These are phyloP conservation scores for Zygosaccharomyces lentus DNA, from an alignment of 805 yeast species.

Conservation along the genomic window DNA sequence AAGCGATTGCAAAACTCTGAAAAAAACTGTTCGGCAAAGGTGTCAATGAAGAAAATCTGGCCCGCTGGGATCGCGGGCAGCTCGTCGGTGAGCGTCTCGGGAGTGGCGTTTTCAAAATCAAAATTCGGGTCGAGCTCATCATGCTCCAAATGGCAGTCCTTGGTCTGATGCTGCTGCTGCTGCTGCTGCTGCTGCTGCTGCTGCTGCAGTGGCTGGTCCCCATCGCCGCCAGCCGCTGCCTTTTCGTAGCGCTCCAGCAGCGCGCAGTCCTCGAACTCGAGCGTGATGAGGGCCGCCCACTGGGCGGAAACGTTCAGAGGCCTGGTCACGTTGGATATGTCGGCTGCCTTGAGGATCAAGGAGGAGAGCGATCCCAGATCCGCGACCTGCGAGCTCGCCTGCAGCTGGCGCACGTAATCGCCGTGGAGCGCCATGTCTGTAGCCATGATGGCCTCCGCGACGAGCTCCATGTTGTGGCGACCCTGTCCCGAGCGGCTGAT, in stretches of 20 bases:
- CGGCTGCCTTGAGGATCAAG: slow-evolving; percentile 86
- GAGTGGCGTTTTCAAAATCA: slow-evolving; percentile 17
- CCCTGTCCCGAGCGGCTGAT: slow-evolving; percentile 12
- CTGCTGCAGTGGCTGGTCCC: not conserved
- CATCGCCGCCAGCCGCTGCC: not conserved
- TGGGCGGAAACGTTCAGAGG: slow-evolving; percentile 69
- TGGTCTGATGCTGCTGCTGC: not conserved
- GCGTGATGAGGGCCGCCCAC: slow-evolving; percentile 79
- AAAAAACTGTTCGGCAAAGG: slow-evolving; percentile 79
- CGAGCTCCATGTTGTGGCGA: slow-evolving; percentile 14
- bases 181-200: not conserved
- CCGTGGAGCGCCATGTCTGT: slow-evolving; percentile 94
- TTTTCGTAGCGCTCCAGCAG: slow-evolving; percentile 39
- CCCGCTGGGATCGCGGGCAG: slow-evolving; percentile 58
- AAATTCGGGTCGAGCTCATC: slow-evolving; percentile 22
- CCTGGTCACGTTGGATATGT: slow-evolving; percentile 88
- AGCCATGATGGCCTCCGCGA: slow-evolving; percentile 48
- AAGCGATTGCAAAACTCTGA: slow-evolving; percentile 54
- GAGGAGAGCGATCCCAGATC: slow-evolving; percentile 49
- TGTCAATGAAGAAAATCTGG: slow-evolving; percentile 76
- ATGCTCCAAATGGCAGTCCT: not conserved
- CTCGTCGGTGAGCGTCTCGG: slow-evolving; percentile 41
- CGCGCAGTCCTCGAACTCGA: slow-evolving; percentile 71
- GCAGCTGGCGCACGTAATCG: slow-evolving; percentile 57
- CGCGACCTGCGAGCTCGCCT: slow-evolving; percentile 13